Base-by-base conservation (phyloP, 306 rosid species). In the Macrotyloma uniflorum region DNA sequence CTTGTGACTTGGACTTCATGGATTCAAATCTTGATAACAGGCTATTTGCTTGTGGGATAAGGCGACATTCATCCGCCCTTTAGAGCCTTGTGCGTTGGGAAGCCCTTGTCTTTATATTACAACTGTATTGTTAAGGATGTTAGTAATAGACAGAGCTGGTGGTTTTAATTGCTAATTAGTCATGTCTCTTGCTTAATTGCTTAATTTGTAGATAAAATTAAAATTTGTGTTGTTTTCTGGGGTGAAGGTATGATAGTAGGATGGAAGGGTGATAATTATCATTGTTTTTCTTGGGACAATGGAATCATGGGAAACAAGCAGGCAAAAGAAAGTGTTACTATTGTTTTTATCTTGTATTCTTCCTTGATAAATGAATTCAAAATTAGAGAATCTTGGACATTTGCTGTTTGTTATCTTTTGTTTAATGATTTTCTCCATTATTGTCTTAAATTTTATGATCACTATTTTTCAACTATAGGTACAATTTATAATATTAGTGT, bases 261-360 rank as follows among this genome's bases (percentile, higher is more conserved):
- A 65, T 22, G 40, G 26, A 73, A 38, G n/a, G 24, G 67, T 47
- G 53, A 54, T 79, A 38, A 16, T 35, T 65, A 32, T 74, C 46
- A 67, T 72, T 77, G 38, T 54, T 33, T 74, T 68, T 73, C 40
- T 24, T 30, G 43, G 66, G 67, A 53, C 33, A 35, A 15, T 38
- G 49, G 74, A 81, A 46, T 69, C 49, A 15, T 28, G 55, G 53
- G 55, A 73, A 72, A 53, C 10, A 62, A 61, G 62, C n/a, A 55
- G 47, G 59, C 45, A 42, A 74, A 32, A 77, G 61, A 58, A 46
- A 49, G 49, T 61, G 45, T 43, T 85, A 43, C 22, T 81, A 77
- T 30, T 76, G 42, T n/a, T 72, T 66, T 83, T 57, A 19, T 59
- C 61, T 57, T 55, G 55, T 30, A 65, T 54, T 30, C 73, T 50